A percentile compares a stretch with the other conserved stretches of the same genome.
These are phyloP conservation scores for Russula sp. DNA, from an alignment of 768 basidiomycete genomes.

Conservation along the genomic window DNA sequence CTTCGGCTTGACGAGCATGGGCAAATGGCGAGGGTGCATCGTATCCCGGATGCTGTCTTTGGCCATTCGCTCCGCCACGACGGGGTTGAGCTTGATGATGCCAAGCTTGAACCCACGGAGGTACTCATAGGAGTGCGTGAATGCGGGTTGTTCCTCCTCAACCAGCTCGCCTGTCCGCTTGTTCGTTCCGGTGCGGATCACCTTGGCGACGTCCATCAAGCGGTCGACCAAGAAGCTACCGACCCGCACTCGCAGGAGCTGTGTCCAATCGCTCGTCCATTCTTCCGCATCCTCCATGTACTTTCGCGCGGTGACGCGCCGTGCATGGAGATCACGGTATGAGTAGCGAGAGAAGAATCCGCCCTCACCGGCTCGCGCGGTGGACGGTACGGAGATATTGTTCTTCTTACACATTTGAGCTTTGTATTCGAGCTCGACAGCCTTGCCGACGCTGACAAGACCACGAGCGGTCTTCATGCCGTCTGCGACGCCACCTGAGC, in stretches of 20 bases:
- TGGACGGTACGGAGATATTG: constrained; percentile 38
- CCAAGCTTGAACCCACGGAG: constrained; percentile 92
- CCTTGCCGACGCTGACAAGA: constrained; percentile 70
- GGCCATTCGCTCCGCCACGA: constrained; percentile 69
- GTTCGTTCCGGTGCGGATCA: constrained; percentile 54
- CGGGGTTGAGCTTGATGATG: constrained; percentile 80
- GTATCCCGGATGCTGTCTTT: constrained; percentile 64
- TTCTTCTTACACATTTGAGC: constrained; percentile 68
- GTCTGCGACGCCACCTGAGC: constrained; percentile 65
- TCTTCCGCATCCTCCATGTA: constrained; percentile 59
- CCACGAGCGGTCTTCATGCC: constrained; percentile 91
- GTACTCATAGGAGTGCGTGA: constrained; percentile 90
- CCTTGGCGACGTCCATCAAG: constrained; percentile 78
- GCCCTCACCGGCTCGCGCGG: constrained; percentile 29
- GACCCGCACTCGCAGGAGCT: constrained; percentile 63
- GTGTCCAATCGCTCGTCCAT: constrained; percentile 83
- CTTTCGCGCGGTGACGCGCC: constrained; percentile 60
- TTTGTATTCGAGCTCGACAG: constrained; percentile 88
- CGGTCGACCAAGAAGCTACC: constrained; percentile 80
- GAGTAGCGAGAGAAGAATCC: constrained; percentile 55
- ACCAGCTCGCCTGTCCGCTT: constrained; percentile 53
- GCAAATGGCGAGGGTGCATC: constrained; percentile 88
- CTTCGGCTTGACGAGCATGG: constrained; percentile 89
- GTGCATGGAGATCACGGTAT: constrained; percentile 54
- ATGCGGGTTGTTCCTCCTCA: constrained; percentile 84